Conservation (phyloP, 495 filamentous ascomycete species). For the Astrocystis sublimbata region DNA sequence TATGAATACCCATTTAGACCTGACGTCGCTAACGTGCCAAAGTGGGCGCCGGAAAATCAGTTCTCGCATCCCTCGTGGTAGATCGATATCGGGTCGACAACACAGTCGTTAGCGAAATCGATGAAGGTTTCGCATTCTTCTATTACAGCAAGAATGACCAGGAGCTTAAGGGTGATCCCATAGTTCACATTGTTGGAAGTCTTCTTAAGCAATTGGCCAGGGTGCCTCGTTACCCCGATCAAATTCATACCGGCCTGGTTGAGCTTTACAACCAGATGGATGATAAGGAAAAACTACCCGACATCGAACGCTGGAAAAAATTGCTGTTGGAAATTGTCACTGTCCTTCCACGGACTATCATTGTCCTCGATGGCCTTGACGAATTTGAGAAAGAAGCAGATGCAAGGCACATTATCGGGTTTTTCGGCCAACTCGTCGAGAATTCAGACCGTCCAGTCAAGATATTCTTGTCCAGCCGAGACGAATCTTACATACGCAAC, state of each 20-base stretch:
- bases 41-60: not conserved
- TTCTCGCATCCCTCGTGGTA: conserved; percentile 7
- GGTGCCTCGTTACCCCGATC: not conserved
- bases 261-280: not conserved
- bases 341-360: not conserved
- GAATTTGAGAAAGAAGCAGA: not conserved
- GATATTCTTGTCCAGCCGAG: conserved; percentile 47
- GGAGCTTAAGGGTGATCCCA: conserved; percentile 23
- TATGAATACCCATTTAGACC: conserved; percentile 20
- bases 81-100: conserved; percentile 25
- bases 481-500: conserved; percentile 32
- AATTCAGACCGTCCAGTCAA: conserved; percentile 34
- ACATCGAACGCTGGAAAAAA: not conserved
- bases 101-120: conserved; percentile 11
- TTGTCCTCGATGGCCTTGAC: not conserved
- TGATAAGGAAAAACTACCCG: not conserved
- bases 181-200: conserved; percentile 31
- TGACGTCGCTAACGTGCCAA: not conserved
- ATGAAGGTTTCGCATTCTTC: conserved; percentile 41
- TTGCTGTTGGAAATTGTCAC: not conserved
- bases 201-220: conserved; percentile 39
- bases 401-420: conserved; percentile 2
- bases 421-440: conserved; percentile 22
- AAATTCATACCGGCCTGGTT: not conserved
- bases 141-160: conserved; percentile 38